phyloP scores from a whole-genome alignment of 805 yeast species.

The Ogataea angusta region DNA sequence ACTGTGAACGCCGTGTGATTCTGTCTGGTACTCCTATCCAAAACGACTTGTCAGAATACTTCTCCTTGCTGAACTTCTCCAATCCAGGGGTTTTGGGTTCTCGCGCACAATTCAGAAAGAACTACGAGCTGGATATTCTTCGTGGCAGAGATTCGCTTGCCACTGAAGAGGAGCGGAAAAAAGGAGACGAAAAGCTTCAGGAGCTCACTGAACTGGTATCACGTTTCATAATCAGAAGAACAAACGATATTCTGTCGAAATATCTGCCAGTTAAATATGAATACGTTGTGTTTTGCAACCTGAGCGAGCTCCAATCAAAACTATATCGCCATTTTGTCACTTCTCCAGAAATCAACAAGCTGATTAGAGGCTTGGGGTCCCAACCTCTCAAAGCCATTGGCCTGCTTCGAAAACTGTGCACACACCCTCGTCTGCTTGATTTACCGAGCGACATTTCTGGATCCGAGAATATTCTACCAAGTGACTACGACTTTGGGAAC shows the following conservation, averaged over 20 bases:
- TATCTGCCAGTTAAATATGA: constrained; percentile 95
- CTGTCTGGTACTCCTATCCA: constrained; percentile 97
- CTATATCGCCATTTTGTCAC: constrained; percentile 73
- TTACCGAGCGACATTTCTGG: constrained; percentile 79
- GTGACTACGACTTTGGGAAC: constrained; percentile 57
- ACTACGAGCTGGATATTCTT: constrained; percentile 76
- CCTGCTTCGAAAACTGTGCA: constrained; percentile 82
- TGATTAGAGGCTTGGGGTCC: constrained; percentile 64
- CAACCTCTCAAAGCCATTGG: constrained; percentile 92
- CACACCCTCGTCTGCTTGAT: constrained; percentile 83
- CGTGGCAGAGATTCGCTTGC: constrained; percentile 89
- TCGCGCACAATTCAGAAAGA: constrained; percentile 75
- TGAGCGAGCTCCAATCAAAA: constrained; percentile 71
- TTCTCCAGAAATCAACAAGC: constrained; percentile 69
- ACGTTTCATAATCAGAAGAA: constrained; percentile 87
- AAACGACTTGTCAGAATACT: constrained; percentile 91
- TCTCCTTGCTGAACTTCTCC: constrained; percentile 84
- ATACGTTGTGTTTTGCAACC: constrained; percentile 88
- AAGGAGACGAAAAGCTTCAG: constrained; percentile 65
- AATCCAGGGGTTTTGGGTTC: constrained; percentile 92
- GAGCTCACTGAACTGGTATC: constrained; percentile 77
- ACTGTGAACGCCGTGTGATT: constrained; percentile 85
- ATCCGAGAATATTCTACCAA: constrained; percentile 62
- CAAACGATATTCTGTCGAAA: constrained; percentile 91
- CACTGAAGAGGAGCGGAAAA: constrained; percentile 66